Evolutionary conservation across 73 alveolate genomes (phyloP).

Genomic region (Tetrahymena thermophila): DNA sequence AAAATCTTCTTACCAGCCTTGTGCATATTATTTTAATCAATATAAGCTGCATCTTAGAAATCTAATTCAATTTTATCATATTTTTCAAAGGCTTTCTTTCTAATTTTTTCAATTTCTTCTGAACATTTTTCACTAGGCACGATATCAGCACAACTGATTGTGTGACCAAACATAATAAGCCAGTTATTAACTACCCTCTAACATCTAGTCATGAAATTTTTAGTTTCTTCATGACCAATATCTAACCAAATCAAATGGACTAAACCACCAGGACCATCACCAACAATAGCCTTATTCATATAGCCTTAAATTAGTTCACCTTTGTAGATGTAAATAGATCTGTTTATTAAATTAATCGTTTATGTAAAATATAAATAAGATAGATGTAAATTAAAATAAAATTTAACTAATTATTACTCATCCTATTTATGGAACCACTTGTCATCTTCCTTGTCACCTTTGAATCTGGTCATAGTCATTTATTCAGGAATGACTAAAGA

Average conservation of each 20-base stretch:
- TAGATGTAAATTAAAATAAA: not conserved
- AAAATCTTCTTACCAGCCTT: constrained; percentile 97
- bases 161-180: constrained; percentile 49
- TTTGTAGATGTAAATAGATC: constrained; percentile 37
- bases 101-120: constrained; percentile 35
- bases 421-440: constrained; percentile 17
- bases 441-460: constrained; percentile 58
- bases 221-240: constrained; percentile 52
- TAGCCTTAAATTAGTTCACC: constrained; percentile 45
- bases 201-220: constrained; percentile 45
- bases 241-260: constrained; percentile 62
- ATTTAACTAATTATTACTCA: constrained; percentile 29
- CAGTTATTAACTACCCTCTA: constrained; percentile 55
- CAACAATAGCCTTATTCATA: constrained; percentile 49
- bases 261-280: constrained; percentile 50
- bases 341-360: constrained; percentile 13
- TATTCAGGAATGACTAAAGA: constrained; percentile 91
- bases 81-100: constrained; percentile 27
- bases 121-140: constrained; percentile 33
- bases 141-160: constrained; percentile 53
- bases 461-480: constrained; percentile 44
- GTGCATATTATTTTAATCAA: constrained; percentile 78
- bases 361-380: not conserved
- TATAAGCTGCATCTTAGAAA: constrained; percentile 24
- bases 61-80: not conserved